Conservation (phyloP, 192 early-diverging fungal species). For the Piromyces finnis region DNA sequence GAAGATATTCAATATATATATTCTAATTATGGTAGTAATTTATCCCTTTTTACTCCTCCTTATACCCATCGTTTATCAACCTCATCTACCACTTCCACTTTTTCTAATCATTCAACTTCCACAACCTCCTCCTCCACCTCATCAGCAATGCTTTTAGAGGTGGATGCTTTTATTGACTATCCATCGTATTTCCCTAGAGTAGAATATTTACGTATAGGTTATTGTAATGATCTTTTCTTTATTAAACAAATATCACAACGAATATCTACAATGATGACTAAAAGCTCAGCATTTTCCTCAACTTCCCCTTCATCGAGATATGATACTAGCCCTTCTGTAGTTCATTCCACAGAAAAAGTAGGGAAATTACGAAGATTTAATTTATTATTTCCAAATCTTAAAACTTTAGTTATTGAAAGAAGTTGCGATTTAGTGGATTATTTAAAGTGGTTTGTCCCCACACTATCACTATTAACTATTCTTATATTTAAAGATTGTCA, state of each 20-base stretch:
- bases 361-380: not conserved
- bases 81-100: not conserved
- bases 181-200: not conserved
- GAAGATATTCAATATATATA: not conserved
- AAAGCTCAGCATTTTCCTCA: not conserved
- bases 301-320: no score
- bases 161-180: not conserved
- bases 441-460: not conserved
- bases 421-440: not conserved
- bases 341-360: no score
- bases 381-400: not conserved
- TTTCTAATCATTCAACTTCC: not conserved
- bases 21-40: not conserved
- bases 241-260: not conserved
- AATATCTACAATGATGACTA: not conserved
- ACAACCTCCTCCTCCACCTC: not conserved
- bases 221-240: not conserved
- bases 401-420: not conserved
- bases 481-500: not conserved
- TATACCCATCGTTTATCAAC: not conserved
- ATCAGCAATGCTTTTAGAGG: not conserved
- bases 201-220: not conserved
- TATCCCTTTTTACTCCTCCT: not conserved
- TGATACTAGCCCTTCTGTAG: no score
- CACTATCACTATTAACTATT: not conserved